Evolutionary conservation across 768 basidiomycete genomes (phyloP).

Genomic region (Tylopilus plumbeoviolaceoides): DNA sequence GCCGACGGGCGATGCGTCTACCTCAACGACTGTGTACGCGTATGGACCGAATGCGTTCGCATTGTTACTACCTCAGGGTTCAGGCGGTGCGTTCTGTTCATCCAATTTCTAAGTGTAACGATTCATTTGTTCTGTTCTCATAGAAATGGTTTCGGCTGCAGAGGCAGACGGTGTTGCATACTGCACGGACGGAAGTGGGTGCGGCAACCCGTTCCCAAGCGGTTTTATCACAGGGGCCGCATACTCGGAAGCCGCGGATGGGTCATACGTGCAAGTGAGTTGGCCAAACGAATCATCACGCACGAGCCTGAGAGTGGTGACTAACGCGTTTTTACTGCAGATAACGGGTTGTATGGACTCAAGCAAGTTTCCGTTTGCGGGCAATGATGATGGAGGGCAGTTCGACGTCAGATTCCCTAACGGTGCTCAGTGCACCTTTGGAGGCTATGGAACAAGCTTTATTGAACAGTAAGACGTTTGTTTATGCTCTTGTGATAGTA

Average conservation of each 20-base stretch:
- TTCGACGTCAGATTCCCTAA: slow-evolving; percentile 49
- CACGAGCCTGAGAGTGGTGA: background rate
- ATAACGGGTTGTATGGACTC: slow-evolving; percentile 38
- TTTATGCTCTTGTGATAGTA: background rate
- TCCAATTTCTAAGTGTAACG: background rate
- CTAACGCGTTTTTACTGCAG: slow-evolving; percentile 20
- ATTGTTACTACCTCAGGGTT: slow-evolving; percentile 30
- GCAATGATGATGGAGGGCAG: slow-evolving; percentile 44
- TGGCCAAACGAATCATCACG: background rate
- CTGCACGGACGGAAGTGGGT: slow-evolving; percentile 32
- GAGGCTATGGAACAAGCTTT: slow-evolving; percentile 49
- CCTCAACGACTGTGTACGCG: slow-evolving; percentile 35
- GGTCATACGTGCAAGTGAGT: slow-evolving; percentile 39
- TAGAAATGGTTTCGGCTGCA: slow-evolving; percentile 38
- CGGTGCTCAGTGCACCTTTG: slow-evolving; percentile 50
- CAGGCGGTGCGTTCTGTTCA: slow-evolving; percentile 29
- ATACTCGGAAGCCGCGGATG: slow-evolving; percentile 31
- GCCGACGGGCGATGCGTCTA: slow-evolving; percentile 34
- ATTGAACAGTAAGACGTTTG: slow-evolving; percentile 40
- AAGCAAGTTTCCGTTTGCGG: slow-evolving; percentile 29
- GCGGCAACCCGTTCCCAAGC: slow-evolving; percentile 27
- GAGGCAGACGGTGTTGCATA: slow-evolving; percentile 36
- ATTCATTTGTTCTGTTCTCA: background rate
- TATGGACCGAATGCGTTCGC: slow-evolving; percentile 29
- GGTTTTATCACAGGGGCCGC: slow-evolving; percentile 38